Percentiles rank a stretch among this genome's conserved stretches.
These are phyloP conservation scores for Madurella mycetomatis DNA, from an alignment of 2,329 filamentous ascomycete genomes.

Conservation along the genomic window DNA sequence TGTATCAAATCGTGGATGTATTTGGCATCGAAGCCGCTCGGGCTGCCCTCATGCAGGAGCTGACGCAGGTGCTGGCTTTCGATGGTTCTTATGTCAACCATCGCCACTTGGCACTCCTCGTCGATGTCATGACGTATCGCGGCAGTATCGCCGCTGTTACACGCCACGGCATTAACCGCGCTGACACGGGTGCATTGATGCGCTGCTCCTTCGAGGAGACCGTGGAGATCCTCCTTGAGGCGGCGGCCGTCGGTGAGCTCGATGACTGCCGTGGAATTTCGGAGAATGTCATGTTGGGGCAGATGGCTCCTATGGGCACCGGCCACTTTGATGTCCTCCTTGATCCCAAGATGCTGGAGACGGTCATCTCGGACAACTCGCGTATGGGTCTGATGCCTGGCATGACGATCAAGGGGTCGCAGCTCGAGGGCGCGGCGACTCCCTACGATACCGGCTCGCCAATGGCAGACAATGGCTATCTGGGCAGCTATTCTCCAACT, in stretches of 20 bases:
- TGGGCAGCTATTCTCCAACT: slow-evolving; percentile 56
- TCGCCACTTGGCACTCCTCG: slow-evolving; percentile 88
- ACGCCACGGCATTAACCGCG: slow-evolving; percentile 96
- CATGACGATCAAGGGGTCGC: slow-evolving; percentile 69
- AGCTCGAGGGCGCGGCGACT: slow-evolving; percentile 79
- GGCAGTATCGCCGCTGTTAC: slow-evolving; percentile 94
- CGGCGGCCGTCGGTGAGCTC: slow-evolving; percentile 87
- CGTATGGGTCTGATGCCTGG: slow-evolving; percentile 77
- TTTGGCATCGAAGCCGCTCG: slow-evolving; percentile 96
- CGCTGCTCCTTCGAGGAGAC: slow-evolving; percentile 99
- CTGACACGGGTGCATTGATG: slow-evolving; percentile 97
- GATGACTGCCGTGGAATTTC: slow-evolving; percentile 98
- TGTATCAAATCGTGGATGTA: slow-evolving; percentile 89
- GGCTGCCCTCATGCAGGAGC: slow-evolving; percentile 77
- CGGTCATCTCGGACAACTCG: slow-evolving; percentile 88
- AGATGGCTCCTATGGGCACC: slow-evolving; percentile 94
- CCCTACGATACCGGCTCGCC: slow-evolving; percentile 89
- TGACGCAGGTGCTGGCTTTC: slow-evolving; percentile 91
- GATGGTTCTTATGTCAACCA: slow-evolving; percentile 99
- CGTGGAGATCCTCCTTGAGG: slow-evolving; percentile 95
- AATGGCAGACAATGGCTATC: slow-evolving; percentile 65
- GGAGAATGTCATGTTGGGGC: slow-evolving; percentile 97
- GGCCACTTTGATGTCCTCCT: slow-evolving; percentile 92
- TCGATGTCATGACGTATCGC: slow-evolving; percentile 96
- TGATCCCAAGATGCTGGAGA: slow-evolving; percentile 93